Conservation (phyloP, 768 basidiomycete genomes). For the Russula earlei region DNA sequence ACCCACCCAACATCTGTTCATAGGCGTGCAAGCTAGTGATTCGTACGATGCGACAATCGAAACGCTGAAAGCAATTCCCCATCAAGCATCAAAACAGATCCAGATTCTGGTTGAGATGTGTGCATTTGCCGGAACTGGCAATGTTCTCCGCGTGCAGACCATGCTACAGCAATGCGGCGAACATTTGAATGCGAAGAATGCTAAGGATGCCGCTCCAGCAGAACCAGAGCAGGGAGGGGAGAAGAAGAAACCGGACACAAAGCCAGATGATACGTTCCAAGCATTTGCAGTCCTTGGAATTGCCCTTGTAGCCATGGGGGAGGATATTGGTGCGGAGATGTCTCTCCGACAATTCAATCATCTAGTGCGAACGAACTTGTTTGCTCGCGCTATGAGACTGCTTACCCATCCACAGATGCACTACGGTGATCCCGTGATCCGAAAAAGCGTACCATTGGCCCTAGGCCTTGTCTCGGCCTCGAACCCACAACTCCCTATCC, state of each 20-base stretch:
- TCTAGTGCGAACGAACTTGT: slow-evolving; percentile 45
- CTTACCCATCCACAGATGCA: slow-evolving; percentile 66
- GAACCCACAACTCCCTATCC: slow-evolving; percentile 87
- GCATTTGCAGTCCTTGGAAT: slow-evolving; percentile 91
- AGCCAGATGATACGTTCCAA: slow-evolving; percentile 71
- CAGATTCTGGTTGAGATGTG: slow-evolving; percentile 90
- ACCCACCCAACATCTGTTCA: not conserved
- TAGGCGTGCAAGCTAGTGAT: slow-evolving; percentile 77
- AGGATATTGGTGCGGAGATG: slow-evolving; percentile 97
- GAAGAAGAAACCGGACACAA: slow-evolving; percentile 39
- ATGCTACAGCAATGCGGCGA: slow-evolving; percentile 94
- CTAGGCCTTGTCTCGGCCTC: slow-evolving; percentile 92
- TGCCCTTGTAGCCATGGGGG: slow-evolving; percentile 93
- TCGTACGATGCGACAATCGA: slow-evolving; percentile 84
- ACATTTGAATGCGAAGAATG: slow-evolving; percentile 52
- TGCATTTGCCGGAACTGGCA: slow-evolving; percentile 90
- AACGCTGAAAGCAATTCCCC: slow-evolving; percentile 86
- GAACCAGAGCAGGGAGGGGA: slow-evolving; percentile 49
- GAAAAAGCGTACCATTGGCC: slow-evolving; percentile 88
- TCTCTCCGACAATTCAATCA: slow-evolving; percentile 96
- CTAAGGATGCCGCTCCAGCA: too few relatives aligned
- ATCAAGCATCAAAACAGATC: slow-evolving; percentile 84
- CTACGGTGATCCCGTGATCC: slow-evolving; percentile 88
- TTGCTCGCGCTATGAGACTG: slow-evolving; percentile 19
- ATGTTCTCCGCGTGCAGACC: slow-evolving; percentile 85